Conservation (phyloP, 2,329 filamentous ascomycete genomes). For the Penicillium freii region DNA sequence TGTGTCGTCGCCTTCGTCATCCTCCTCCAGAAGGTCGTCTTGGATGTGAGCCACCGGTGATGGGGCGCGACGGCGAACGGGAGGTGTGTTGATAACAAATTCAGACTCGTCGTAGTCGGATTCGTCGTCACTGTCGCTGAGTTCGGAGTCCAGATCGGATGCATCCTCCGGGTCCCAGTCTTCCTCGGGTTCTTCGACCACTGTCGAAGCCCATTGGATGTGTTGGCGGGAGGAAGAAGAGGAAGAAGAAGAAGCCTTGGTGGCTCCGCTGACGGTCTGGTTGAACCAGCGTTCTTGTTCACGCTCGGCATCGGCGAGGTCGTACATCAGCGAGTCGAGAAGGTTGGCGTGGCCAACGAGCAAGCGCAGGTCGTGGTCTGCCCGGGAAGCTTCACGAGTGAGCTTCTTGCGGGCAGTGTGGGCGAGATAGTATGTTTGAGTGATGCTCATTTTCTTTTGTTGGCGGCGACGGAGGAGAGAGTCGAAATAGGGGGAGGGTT, state of each 20-base stretch:
- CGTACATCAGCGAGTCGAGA: slow-evolving; percentile 87
- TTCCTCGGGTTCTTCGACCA: slow-evolving; percentile 66
- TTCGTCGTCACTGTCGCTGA: slow-evolving; percentile 48
- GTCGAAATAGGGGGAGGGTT: slow-evolving; percentile 41
- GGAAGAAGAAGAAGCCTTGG: slow-evolving; percentile 41
- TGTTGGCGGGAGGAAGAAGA: slow-evolving; percentile 55
- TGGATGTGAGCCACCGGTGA: slow-evolving; percentile 34
- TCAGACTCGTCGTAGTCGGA: slow-evolving; percentile 47
- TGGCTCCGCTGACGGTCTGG: slow-evolving; percentile 79
- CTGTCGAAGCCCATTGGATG: slow-evolving; percentile 82
- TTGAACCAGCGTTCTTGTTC: slow-evolving; percentile 99
- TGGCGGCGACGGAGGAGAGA: slow-evolving; percentile 41
- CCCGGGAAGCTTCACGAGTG: slow-evolving; percentile 79
- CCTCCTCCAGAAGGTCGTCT: slow-evolving; percentile 32
- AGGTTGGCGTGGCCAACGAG: slow-evolving; percentile 98
- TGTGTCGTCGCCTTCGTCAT: slow-evolving; percentile 43
- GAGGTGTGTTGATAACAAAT: slow-evolving; percentile 39
- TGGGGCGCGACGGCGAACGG: slow-evolving; percentile 30
- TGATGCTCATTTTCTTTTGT: slow-evolving; percentile 92
- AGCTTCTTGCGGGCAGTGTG: slow-evolving; percentile 97
- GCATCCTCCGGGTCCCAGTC: slow-evolving; percentile 66
- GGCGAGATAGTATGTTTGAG: slow-evolving; percentile 97
- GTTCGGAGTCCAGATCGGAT: slow-evolving; percentile 54
- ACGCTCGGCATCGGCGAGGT: slow-evolving; percentile 88
- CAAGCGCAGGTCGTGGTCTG: slow-evolving; percentile 91